Evolutionary conservation across 1,139 yeast genomes (phyloP).

Genomic region (Diutina mesorugosa): DNA sequence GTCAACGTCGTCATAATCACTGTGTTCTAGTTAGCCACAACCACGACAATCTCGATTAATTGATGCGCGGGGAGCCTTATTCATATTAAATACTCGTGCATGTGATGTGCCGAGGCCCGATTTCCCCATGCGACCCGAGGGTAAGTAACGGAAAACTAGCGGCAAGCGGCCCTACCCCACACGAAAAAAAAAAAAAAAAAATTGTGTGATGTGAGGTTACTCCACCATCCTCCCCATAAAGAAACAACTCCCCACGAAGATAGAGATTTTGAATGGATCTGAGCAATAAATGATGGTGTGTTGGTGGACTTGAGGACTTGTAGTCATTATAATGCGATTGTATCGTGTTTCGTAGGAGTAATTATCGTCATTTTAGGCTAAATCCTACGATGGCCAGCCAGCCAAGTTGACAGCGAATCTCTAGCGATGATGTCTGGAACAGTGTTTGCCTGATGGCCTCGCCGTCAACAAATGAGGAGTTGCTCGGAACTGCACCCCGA

Average conservation of each 20-base stretch:
- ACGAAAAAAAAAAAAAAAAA: not conserved
- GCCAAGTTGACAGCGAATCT: not conserved
- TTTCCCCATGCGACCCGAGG: not conserved
- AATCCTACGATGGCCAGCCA: not conserved
- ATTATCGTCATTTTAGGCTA: not conserved
- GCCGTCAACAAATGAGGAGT: not conserved
- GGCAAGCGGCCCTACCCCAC: not conserved
- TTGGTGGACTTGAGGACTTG: no score
- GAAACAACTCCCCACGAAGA: no score
- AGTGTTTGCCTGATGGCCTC: not conserved
- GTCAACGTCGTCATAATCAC: conserved; percentile 16
- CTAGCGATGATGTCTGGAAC: not conserved
- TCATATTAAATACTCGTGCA: not conserved
- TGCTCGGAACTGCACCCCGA: not conserved
- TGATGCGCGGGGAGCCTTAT: not conserved
- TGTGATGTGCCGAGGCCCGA: not conserved
- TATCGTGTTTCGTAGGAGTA: no score
- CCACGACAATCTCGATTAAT: not conserved
- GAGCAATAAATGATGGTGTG: no score
- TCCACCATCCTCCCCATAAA: not conserved
- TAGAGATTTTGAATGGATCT: no score
- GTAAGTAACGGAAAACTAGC: not conserved
- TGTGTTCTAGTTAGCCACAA: not conserved
- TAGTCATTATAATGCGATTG: no score
- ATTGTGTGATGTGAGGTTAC: not conserved